phyloP scores from a whole-genome alignment of 371 early-diverging fungal genomes.

The Nematocida ironsii region DNA sequence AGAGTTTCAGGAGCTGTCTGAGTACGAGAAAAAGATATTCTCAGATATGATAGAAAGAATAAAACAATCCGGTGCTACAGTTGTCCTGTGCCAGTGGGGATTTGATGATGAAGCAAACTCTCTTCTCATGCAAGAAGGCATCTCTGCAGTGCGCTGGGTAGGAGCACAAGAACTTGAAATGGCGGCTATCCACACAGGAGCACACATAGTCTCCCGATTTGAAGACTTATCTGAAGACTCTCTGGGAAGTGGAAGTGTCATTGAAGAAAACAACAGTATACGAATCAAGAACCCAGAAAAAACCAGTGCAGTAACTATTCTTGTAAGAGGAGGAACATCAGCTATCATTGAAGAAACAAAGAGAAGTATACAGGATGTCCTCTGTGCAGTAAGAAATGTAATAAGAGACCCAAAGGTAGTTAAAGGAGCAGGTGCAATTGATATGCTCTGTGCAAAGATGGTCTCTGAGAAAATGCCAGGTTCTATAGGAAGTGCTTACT shows the following conservation, averaged over 20 bases:
- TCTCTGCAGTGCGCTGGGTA: slow-evolving; percentile 99
- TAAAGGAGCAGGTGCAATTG: slow-evolving; percentile 97
- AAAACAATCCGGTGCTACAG: slow-evolving; percentile 90
- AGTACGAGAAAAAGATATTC: slow-evolving; percentile 90
- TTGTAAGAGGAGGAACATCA: slow-evolving; percentile 96
- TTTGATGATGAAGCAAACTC: slow-evolving; percentile 99
- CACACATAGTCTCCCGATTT: slow-evolving; percentile 95
- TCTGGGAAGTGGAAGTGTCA: slow-evolving; percentile 88
- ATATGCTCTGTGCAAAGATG: slow-evolving; percentile 79
- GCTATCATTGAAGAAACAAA: slow-evolving; percentile 98
- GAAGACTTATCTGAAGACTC: slow-evolving; percentile 85
- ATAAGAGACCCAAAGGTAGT: slow-evolving; percentile 90
- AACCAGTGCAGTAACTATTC: slow-evolving; percentile 89
- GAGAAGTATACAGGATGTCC: slow-evolving; percentile 94
- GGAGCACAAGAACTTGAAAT: slow-evolving; percentile 95
- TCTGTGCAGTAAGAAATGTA: slow-evolving; percentile 96
- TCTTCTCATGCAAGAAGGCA: slow-evolving; percentile 87
- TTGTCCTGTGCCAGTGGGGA: slow-evolving; percentile 99
- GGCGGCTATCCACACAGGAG: slow-evolving; percentile 96
- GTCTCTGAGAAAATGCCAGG: slow-evolving; percentile 36
- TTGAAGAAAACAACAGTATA: slow-evolving; percentile 88
- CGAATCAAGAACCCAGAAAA: slow-evolving; percentile 80
- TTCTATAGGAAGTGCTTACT: slow-evolving; percentile 73
- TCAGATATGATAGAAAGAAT: slow-evolving; percentile 89
- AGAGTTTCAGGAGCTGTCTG: slow-evolving; percentile 88